Percentiles rank a stretch among this genome's conserved stretches.
Evolutionary conservation across 1,284 basidiomycete species (phyloP).

Genomic region (Puccinia hordei): DNA sequence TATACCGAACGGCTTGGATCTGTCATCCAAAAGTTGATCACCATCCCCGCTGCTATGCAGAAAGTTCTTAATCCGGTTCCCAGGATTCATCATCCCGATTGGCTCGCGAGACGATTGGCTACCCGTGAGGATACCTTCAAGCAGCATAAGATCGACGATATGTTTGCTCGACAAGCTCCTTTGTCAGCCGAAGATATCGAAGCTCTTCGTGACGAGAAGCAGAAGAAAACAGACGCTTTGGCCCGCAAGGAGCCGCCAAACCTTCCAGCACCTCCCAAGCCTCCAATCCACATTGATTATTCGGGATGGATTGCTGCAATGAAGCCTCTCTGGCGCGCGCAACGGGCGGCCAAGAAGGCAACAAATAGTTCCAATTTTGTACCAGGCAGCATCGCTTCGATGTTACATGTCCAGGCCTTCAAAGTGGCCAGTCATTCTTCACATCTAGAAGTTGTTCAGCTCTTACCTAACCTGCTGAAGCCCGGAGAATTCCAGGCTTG

Average conservation of each 20-base stretch:
- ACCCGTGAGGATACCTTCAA: constrained; percentile 93
- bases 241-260: constrained; percentile 48
- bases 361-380: constrained; percentile 53
- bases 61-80: constrained; percentile 95
- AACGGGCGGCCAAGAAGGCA: constrained; percentile 58
- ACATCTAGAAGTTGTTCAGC: constrained; percentile 87
- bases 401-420: constrained; percentile 74
- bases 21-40: constrained; percentile 98
- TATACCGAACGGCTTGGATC: constrained; percentile 97
- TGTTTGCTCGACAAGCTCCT: constrained; percentile 69
- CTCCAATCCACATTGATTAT: constrained; percentile 65
- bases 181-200: constrained; percentile 52
- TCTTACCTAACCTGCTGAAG: constrained; percentile 70
- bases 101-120: constrained; percentile 88
- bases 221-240: constrained; percentile 60
- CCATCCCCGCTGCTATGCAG: constrained; percentile 98
- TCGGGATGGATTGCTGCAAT: constrained; percentile 77
- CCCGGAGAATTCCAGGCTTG: constrained; percentile 86
- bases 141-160: constrained; percentile 95
- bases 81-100: constrained; percentile 93
- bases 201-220: constrained; percentile 39
- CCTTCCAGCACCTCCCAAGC: constrained; percentile 52
- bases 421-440: constrained; percentile 66
- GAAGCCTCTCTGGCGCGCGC: constrained; percentile 76
- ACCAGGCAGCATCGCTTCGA: constrained; percentile 62